phyloP scores from a whole-genome alignment of 371 early-diverging fungal species.

The Mortierella sp. region DNA sequence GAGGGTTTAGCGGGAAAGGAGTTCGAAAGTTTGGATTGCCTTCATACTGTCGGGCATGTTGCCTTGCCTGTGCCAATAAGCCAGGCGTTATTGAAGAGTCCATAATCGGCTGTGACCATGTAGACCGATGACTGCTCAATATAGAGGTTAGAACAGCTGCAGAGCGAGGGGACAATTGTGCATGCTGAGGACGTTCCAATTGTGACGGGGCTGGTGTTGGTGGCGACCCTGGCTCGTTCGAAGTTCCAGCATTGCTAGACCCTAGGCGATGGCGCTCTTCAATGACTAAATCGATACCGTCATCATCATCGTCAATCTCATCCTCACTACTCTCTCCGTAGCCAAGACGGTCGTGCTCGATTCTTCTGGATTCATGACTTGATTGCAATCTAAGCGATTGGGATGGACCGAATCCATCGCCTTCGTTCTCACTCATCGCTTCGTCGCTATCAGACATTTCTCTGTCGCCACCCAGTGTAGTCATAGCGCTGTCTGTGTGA shows the following conservation, averaged over 20 bases:
- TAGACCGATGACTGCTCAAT: constrained; percentile 6
- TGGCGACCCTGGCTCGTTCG: constrained; percentile 7
- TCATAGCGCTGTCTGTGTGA: no score
- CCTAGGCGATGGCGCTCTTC: constrained; percentile 16
- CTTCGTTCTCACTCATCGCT: no score
- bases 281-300: constrained; percentile 32
- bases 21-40: constrained; percentile 42
- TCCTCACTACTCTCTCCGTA: not conserved
- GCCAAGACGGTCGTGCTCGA: no score
- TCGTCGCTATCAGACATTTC: no score
- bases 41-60: constrained; percentile 14
- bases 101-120: constrained; percentile 12
- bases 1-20: not conserved
- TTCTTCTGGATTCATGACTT: no score
- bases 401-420: no score
- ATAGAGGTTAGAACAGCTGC: constrained; percentile 35
- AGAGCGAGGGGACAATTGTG: constrained; percentile 37
- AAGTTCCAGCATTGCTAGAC: not conserved
- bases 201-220: constrained; percentile 11
- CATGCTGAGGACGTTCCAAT: constrained; percentile 35
- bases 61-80: constrained; percentile 16
- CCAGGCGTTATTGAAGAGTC: constrained; percentile 23
- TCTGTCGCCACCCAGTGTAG: no score
- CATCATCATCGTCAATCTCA: constrained; percentile 24
- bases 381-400: no score